Evolutionary conservation across 257 asterid genomes (phyloP).

Genomic region (Forsythia viridissima): DNA sequence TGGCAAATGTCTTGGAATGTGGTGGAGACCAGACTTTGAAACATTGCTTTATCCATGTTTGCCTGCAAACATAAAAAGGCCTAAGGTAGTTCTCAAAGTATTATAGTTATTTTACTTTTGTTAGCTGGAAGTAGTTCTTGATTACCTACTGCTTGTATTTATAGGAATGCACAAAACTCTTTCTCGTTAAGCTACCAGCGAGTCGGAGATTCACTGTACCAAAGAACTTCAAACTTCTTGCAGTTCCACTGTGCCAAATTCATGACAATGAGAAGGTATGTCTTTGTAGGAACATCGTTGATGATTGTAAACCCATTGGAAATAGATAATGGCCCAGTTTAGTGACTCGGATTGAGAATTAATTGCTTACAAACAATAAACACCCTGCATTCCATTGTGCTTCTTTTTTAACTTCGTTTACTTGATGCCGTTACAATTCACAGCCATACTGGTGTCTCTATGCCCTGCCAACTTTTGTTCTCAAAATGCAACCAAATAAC

Average conservation of each 20-base stretch:
- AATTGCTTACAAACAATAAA: too few species aligned
- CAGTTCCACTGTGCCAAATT: constrained; percentile 71
- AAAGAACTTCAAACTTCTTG: constrained; percentile 65
- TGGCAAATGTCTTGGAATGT: constrained; percentile 83
- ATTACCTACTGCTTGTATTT: constrained; percentile 20
- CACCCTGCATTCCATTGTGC: background rate
- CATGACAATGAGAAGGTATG: constrained; percentile 67
- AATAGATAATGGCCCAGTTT: background rate
- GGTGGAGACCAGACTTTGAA: constrained; percentile 88
- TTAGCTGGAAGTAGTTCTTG: constrained; percentile 17
- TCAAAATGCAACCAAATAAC: background rate
- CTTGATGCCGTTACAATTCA: background rate
- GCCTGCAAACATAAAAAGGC: constrained; percentile 59
- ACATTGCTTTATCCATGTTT: constrained; percentile 54
- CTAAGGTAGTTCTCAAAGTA: constrained; percentile 53
- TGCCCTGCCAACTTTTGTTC: background rate
- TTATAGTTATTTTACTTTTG: constrained; percentile 6
- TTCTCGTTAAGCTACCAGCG: constrained; percentile 74
- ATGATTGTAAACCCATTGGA: background rate
- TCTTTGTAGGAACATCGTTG: background rate
- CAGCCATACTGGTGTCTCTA: background rate
- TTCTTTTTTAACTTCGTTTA: background rate
- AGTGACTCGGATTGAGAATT: background rate
- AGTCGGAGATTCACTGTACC: constrained; percentile 79
- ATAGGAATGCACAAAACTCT: constrained; percentile 89